Percentiles rank a stretch among this genome's conserved stretches.
These are phyloP conservation scores for Botrytis galanthina DNA, from an alignment of 2,329 filamentous ascomycete species.

Conservation along the genomic window DNA sequence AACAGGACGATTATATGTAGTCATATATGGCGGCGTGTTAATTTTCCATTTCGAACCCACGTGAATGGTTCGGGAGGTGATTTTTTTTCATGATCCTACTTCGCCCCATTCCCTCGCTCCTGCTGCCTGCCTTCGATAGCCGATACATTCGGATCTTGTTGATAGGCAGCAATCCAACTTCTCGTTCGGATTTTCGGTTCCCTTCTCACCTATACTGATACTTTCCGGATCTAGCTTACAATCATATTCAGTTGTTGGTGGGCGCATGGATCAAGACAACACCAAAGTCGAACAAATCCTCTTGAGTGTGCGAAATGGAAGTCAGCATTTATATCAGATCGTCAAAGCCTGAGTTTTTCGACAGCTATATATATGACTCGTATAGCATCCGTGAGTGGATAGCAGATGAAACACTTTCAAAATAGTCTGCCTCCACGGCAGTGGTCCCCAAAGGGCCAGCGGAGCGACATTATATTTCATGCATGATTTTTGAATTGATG, in stretches of 20 bases:
- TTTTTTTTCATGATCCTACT: not conserved
- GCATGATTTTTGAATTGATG: not conserved
- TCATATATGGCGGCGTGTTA: not conserved
- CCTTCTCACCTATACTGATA: not conserved
- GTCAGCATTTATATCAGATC: not conserved
- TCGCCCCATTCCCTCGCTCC: not conserved
- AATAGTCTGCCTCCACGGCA: not conserved
- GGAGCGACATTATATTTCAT: not conserved
- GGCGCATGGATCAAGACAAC: too few relatives aligned
- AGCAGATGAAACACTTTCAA: too few relatives aligned
- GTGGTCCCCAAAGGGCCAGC: not conserved
- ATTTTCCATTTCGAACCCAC: not conserved
- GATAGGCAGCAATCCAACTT: not conserved
- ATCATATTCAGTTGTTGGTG: not conserved
- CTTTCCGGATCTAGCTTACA: not conserved
- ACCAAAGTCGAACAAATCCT: not conserved
- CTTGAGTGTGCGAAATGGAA: not conserved
- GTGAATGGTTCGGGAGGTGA: too few relatives aligned
- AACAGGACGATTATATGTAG: not conserved
- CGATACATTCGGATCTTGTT: not conserved
- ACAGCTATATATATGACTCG: not conserved
- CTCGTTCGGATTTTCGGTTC: not conserved
- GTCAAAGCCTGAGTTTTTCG: not conserved
- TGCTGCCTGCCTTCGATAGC: not conserved
- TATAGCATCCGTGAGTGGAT: not conserved